These are phyloP conservation scores for Triticum dicoccoides DNA, from an alignment of 176 grass and related monocot genomes.

Conservation along the genomic window DNA sequence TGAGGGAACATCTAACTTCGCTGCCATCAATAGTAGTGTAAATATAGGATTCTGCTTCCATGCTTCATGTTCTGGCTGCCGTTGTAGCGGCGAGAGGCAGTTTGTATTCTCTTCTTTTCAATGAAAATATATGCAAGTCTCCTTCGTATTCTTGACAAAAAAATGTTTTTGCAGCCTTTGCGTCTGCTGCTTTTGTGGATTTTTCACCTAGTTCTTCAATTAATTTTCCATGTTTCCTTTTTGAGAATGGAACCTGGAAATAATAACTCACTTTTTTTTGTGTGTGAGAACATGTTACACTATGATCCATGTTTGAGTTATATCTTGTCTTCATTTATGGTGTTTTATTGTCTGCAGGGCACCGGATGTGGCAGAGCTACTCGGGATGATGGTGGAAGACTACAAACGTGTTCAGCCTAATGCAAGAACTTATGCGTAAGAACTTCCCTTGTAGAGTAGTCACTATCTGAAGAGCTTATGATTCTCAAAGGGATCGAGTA, in stretches of 20 bases:
- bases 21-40: not conserved
- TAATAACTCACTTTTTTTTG: not conserved
- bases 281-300: not conserved
- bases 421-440: constrained; percentile 92
- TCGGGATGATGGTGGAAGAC: constrained; percentile 98
- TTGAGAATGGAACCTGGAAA: not conserved
- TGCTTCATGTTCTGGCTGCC: not conserved
- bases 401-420: constrained; percentile 91
- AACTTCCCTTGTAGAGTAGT: constrained; percentile 7
- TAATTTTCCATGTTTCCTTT: not conserved
- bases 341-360: constrained; percentile 54
- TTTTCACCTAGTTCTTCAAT: not conserved
- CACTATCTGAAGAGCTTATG: not conserved
- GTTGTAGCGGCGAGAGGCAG: not conserved
- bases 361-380: constrained; percentile 76
- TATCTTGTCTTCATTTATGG: constrained; percentile 17
- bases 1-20: not conserved
- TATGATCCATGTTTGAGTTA: not conserved
- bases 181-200: not conserved
- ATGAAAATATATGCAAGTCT: not conserved
- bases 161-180: not conserved
- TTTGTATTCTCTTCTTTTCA: not conserved
- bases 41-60: not conserved
- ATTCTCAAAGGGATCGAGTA: constrained; percentile 11
- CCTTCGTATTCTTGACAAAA: not conserved